Evolutionary conservation across 2,329 filamentous ascomycete genomes (phyloP).

Genomic region (Fusarium agapanthi): DNA sequence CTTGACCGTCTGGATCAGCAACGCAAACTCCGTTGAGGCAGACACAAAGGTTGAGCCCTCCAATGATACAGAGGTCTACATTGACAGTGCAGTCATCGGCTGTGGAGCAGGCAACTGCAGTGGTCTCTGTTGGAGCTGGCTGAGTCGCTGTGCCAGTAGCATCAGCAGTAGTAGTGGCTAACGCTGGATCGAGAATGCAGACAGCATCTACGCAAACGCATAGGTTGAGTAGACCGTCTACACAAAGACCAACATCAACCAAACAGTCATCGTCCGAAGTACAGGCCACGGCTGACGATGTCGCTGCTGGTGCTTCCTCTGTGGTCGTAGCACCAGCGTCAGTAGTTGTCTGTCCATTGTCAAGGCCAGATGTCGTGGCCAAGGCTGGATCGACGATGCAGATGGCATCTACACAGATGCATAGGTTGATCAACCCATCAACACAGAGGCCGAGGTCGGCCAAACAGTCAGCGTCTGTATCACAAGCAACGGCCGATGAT

Average conservation of each 20-base stretch:
- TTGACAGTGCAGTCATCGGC: background rate
- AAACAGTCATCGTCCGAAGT: background rate
- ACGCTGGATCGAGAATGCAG: background rate
- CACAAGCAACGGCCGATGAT: too few species aligned
- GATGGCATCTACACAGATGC: background rate
- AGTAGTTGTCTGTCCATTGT: background rate
- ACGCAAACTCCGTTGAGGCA: background rate
- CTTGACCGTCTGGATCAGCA: background rate
- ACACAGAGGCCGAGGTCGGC: too few species aligned
- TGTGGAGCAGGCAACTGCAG: background rate
- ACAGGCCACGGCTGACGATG: background rate
- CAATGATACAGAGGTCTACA: background rate
- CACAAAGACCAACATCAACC: background rate
- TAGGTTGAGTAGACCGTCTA: background rate
- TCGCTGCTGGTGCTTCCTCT: background rate
- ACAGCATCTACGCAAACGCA: conserved; percentile 1
- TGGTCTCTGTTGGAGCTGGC: background rate
- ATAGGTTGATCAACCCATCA: background rate
- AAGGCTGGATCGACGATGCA: background rate
- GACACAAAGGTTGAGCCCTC: background rate
- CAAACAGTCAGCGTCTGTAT: too few species aligned
- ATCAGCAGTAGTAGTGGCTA: background rate
- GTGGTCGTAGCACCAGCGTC: background rate
- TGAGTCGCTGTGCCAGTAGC: background rate
- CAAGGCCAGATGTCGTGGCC: background rate